Evolutionary conservation across 495 filamentous ascomycete genomes (phyloP).

Genomic region (Penicillium maclennaniae): DNA sequence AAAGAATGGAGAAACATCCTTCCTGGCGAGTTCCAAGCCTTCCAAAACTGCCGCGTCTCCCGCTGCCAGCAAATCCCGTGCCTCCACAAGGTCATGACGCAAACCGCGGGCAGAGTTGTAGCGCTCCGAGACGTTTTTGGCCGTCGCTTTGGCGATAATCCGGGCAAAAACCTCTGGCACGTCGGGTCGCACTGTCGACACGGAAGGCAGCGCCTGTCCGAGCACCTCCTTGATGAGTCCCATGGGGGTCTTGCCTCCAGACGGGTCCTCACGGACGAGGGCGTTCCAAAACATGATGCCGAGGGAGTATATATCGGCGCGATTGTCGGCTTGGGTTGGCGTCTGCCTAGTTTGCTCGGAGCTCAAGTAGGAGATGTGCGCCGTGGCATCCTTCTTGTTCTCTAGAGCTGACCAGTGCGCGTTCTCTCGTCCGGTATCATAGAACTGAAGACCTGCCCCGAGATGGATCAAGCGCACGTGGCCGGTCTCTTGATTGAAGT

Average conservation of each 20-base stretch:
- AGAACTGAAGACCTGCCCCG: conserved; percentile 67
- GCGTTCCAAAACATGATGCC: conserved; percentile 70
- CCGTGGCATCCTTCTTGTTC: too few species aligned
- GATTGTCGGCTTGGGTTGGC: conserved; percentile 68
- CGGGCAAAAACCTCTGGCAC: conserved; percentile 61
- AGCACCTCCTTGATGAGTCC: conserved; percentile 72
- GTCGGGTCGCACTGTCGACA: conserved; percentile 60
- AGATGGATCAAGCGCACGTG: conserved; percentile 66
- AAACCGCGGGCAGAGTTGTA: conserved; percentile 69
- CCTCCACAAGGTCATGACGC: conserved; percentile 59
- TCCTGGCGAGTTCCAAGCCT: conserved; percentile 56
- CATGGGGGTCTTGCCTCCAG: conserved; percentile 63
- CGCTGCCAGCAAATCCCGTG: conserved; percentile 56
- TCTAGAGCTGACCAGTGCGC: too few species aligned
- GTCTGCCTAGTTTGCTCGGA: conserved; percentile 74
- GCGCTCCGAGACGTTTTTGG: conserved; percentile 67
- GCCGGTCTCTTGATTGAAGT: conserved; percentile 58
- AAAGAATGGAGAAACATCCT: conserved; percentile 70
- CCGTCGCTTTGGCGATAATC: conserved; percentile 72
- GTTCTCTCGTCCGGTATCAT: too few species aligned
- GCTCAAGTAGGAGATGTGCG: background rate
- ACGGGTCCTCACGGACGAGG: conserved; percentile 61
- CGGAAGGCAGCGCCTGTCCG: conserved; percentile 57
- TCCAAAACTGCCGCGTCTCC: conserved; percentile 55
- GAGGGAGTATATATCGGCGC: conserved; percentile 74